Conservation (phyloP, 768 basidiomycete genomes). For the Lactarius sp. region DNA sequence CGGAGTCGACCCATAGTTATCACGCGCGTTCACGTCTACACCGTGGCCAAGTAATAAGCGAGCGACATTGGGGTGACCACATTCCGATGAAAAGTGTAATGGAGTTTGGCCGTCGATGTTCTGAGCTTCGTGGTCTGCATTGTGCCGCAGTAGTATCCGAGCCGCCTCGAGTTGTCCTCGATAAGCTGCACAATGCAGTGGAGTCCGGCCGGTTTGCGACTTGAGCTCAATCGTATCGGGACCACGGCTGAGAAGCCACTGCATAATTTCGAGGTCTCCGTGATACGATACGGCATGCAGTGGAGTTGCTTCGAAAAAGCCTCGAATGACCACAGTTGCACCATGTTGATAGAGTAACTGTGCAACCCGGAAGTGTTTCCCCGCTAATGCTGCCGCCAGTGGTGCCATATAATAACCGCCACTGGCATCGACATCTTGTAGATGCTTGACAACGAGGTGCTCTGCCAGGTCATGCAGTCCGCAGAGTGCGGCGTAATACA, state of each 20-base stretch:
- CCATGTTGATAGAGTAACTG: background rate
- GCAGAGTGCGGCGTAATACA: background rate
- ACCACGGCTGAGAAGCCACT: background rate
- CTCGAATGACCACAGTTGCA: background rate
- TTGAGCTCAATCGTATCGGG: background rate
- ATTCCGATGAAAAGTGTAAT: background rate
- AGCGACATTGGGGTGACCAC: background rate
- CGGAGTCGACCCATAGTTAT: background rate
- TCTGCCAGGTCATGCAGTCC: background rate
- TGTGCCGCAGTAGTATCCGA: background rate
- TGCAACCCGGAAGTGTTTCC: background rate
- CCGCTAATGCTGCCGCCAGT: background rate
- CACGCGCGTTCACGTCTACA: background rate
- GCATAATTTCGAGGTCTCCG: background rate
- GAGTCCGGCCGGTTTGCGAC: background rate
- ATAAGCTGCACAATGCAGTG: background rate
- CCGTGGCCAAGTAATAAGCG: background rate
- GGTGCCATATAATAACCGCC: background rate
- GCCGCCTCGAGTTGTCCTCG: background rate
- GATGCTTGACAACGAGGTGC: background rate
- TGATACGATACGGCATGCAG: background rate
- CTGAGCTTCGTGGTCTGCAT: background rate
- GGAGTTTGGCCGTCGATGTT: slow-evolving; percentile 31
- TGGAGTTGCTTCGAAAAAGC: background rate
- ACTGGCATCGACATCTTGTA: background rate